These are phyloP conservation scores for Fusarium musae DNA, from an alignment of 2,329 filamentous ascomycete species.

Conservation along the genomic window DNA sequence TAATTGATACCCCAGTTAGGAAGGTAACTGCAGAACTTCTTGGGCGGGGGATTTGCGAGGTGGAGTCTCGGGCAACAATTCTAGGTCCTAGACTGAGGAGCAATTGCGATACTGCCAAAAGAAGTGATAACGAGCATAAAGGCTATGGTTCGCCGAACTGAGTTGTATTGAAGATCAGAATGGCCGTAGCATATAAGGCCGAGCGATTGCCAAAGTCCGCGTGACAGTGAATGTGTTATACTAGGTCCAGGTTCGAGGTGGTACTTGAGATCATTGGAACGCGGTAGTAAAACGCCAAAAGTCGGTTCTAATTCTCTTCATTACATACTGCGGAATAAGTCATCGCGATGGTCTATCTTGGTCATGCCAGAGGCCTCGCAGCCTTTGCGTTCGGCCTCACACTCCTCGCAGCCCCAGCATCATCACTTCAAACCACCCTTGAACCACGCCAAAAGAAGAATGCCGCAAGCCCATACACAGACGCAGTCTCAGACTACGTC, in stretches of 20 bases:
- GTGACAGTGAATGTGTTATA: too few species aligned
- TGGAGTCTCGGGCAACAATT: conserved; percentile 24
- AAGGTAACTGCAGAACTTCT: conserved; percentile 2
- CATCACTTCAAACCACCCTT: background rate
- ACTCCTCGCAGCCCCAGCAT: background rate
- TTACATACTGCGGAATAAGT: rapidly evolving
- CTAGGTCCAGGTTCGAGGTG: background rate
- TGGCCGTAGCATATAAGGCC: background rate
- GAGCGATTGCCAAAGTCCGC: background rate
- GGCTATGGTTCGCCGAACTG: background rate
- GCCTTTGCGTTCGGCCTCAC: conserved; percentile 5
- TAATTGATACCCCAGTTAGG: conserved; percentile 18
- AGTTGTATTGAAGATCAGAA: background rate
- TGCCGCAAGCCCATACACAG: conserved; percentile 19
- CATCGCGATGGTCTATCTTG: conserved; percentile 13
- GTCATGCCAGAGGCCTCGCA: conserved; percentile 5
- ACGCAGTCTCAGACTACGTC: conserved; percentile 25
- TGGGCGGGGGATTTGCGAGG: conserved; percentile 3
- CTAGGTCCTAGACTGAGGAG: conserved; percentile 18
- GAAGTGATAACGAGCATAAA: background rate
- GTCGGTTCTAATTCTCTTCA: rapidly evolving
- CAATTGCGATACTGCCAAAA: background rate
- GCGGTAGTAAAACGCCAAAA: rapidly evolving
- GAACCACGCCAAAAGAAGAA: conserved; percentile 27
- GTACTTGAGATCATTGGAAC: background rate